phyloP scores from a whole-genome alignment of 2,329 filamentous ascomycete species.

The Delphinella strobiligena region DNA sequence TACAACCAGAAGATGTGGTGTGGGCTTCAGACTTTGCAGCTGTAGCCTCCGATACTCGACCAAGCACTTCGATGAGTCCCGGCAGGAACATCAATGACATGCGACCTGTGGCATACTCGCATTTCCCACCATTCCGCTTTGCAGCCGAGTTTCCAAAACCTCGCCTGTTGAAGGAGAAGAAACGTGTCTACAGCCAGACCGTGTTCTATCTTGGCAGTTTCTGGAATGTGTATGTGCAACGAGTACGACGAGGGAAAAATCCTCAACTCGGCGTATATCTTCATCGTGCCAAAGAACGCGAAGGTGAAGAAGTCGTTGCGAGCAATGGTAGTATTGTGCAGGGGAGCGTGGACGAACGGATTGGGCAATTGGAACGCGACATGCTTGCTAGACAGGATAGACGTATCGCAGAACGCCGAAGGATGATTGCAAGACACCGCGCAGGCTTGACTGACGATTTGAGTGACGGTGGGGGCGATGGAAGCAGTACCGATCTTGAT shows the following conservation, averaged over 20 bases:
- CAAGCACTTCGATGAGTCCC: constrained; percentile 12
- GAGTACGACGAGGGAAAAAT: constrained; percentile 41
- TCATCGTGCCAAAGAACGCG: constrained; percentile 45
- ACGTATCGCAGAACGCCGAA: constrained; percentile 15
- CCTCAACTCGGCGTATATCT: constrained; percentile 48
- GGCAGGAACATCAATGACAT: no score
- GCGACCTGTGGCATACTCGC: constrained; percentile 35
- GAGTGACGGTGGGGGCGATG: constrained; percentile 25
- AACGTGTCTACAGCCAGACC: constrained; percentile 45
- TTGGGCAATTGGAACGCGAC: constrained; percentile 41
- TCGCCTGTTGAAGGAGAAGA: constrained; percentile 44
- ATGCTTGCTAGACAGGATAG: constrained; percentile 34
- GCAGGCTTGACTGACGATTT: constrained; percentile 2
- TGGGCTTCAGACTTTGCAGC: constrained; percentile 44
- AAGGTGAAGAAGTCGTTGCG: constrained; percentile 32
- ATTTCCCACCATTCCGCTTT: constrained; percentile 47
- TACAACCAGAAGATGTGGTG: constrained; percentile 43
- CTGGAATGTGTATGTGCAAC: constrained; percentile 53
- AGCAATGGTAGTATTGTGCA: constrained; percentile 25
- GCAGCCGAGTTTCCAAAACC: constrained; percentile 47
- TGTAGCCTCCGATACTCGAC: constrained; percentile 26
- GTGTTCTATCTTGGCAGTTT: constrained; percentile 47
- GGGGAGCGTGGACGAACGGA: constrained; percentile 40
- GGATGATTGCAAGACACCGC: constrained; percentile 3
- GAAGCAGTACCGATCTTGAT: constrained; percentile 34